Base-by-base conservation (phyloP, 2,329 filamentous ascomycete genomes). In the Cadophora sp. region DNA sequence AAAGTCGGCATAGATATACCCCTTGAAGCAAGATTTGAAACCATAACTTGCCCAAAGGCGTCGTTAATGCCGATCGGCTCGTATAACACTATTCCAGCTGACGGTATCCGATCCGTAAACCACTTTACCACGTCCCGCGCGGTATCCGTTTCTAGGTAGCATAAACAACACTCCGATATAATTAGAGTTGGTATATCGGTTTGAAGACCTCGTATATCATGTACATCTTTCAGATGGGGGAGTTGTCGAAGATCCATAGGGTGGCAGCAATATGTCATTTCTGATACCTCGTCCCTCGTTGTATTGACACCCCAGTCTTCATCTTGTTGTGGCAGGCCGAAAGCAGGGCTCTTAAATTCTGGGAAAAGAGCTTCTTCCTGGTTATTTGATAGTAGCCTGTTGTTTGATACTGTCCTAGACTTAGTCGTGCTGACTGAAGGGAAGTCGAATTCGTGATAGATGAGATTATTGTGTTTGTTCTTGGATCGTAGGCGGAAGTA, bases 361-460 rank as follows among this genome's bases (percentile, higher is more conserved):
- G 51, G 79, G 95, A 72, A 73, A 0, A 73, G 30, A 8, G 13
- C 24, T 53, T 68, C 66, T 20, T 59, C 58, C 6, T 59, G 53
- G 11, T 24, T 58, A 14, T 56, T 50, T 13, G 51, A 61, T 13
- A 76, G 64, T 22, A 66, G 20, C 18, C 59, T 22, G 20, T 70
- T 72, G 18, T 45, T 66, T 5, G 55, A 62, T 3, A 74, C 71
- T 24, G 68, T 71, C 3, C 43, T 65, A 9, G 61, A 67, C 65
- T 78, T 97, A 50, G 85, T 83, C 2, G 81, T 76, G n/a, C 88
- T 89, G 64, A 94, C 94, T 24, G 85, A 79, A 0, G 91, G 85
- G 74, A 98, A 98, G 79, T 99, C 96, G 65, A 99, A 83, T 78
- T 99, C 96, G 78, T 98, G 94, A 78, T 98, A 99, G 66, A 91